A percentile compares a stretch with the other conserved stretches of the same genome.
Conservation (phyloP, 495 filamentous ascomycete genomes). For the Penicillium herquei region DNA sequence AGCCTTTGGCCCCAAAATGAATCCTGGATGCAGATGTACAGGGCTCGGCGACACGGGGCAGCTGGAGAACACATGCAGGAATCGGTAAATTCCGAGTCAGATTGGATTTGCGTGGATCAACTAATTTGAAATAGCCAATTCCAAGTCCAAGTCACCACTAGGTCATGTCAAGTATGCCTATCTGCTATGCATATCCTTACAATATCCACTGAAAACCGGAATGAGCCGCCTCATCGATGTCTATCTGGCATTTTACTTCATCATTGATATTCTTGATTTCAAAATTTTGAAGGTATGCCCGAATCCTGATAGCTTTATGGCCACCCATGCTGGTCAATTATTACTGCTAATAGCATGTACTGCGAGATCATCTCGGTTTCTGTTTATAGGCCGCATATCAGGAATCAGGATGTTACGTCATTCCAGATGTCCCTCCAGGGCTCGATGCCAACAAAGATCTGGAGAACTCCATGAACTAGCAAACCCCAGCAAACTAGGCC, state of each 20-base stretch:
- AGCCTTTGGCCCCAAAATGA: background rate
- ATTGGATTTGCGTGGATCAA: background rate
- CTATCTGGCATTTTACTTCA: background rate
- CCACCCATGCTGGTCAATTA: too few relatives aligned
- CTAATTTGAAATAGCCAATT: too few relatives aligned
- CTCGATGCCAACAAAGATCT: too few relatives aligned
- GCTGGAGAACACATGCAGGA: background rate
- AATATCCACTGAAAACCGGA: background rate
- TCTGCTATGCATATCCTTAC: constrained; percentile 5
- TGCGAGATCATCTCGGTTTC: too few relatives aligned
- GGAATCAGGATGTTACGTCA: too few relatives aligned
- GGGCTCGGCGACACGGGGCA: background rate
- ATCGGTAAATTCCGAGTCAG: background rate
- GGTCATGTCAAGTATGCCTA: constrained; percentile 3
- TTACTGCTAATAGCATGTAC: too few relatives aligned
- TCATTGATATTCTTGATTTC: background rate
- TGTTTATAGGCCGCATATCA: too few relatives aligned
- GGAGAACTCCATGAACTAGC: too few relatives aligned
- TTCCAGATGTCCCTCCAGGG: too few relatives aligned
- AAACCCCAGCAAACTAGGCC: too few relatives aligned
- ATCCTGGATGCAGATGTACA: background rate
- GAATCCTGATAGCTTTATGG: too few relatives aligned
- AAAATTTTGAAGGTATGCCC: background rate
- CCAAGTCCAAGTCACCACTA: too few relatives aligned
- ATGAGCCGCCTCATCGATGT: background rate